Base-by-base conservation (phyloP, 1,139 yeast genomes). In the Meyerozyma athensensis region DNA sequence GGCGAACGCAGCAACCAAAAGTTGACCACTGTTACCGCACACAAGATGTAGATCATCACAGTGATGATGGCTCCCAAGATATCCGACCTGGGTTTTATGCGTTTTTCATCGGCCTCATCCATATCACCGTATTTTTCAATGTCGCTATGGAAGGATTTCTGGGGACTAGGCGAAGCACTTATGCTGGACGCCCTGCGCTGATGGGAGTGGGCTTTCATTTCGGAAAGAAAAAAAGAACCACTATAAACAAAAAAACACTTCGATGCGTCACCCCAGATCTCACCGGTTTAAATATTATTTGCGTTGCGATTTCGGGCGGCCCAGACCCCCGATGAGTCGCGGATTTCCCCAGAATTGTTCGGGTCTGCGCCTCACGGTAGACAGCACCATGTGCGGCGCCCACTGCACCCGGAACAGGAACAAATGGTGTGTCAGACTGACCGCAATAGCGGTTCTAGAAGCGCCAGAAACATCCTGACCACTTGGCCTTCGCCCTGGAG, bases 111-210 rank as follows among this genome's bases (percentile, higher is more conserved):
- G 9, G 24, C 19, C 12, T 28, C 20, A 16, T 28, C 32, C 5
- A 28, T 12, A 17, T 24, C 19, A 16, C 30, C 38, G 19, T 40
- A 36, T 36, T 49, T 49, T 32, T 50, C 54, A 23, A 49, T 40
- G 35, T 50, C 54, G 26, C 47, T 41, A 35, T 44, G 46, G 37
- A 50, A 49, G 3, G 52, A 47, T 5, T 28, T 28, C 18, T 18
- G 19, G 10, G 32, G 32, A 28, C 32, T 28, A 8, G 32, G 32
- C 10, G 32, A 26, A 9, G 28, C 28, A 18, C 32, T 28, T n/a
- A 28, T 28, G 20, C 32, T 28, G 20, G 32, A 28, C n/a, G 20
- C 20, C 20, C 32, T 14, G 12, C 32, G 19, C 19, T 28, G 32
- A 20, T 28, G 32, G n/a, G 32, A 28, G 13, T 28, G 14, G 32